Evolutionary conservation across 1,284 basidiomycete genomes (phyloP), one percentile per base, ranked within the genome.

Genomic region (Boletellus sp.): DNA sequence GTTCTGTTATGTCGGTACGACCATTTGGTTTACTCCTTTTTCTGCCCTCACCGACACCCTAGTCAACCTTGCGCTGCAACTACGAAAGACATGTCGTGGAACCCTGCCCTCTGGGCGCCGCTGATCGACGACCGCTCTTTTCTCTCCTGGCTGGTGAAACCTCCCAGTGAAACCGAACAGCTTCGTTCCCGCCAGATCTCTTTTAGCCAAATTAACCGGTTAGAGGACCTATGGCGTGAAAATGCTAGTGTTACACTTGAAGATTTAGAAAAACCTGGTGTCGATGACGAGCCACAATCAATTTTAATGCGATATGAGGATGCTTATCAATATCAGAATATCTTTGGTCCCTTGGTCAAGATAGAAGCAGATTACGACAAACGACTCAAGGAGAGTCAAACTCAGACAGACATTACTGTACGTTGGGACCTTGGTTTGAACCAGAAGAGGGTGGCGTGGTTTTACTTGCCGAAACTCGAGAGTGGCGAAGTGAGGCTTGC

Each of bases 351-450:
- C 8, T 79, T 99, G 33, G 95, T 99, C 66, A 99, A 99, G 74
- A 98, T 99, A 59, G 96, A 99, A 66, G 96, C 96, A 6, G 96
- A 99, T 71, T 99, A 98, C 62, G 96, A 99, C 68, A 95, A 96
- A 70, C 83, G 87, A 50, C 77, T 99, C 60, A 99, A 99, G 70
- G 96, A 99, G 68, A 91, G 91, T 48, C 96, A 99, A 71, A 97
- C 94, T 0, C 96, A 99, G 72, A 95, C 91, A 16, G 93, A 96
- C 58, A 91, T 99, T 55, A 84, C 84, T 19, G 87, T 99, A 11
- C 79, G 96, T 36, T 99, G 96, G 96, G 96, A 99, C 68, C 77
- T 97, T 53, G 95, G 96, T 69, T 73, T 98, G 53, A 99, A 99
- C 67, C 94, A 97, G 71, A 98, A 97, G 69, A 83, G 94, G 27